Evolutionary conservation across 2,329 filamentous ascomycete species (phyloP), one percentile per base, ranked within the genome.

Genomic region (Neofusicoccum umdonicola): DNA sequence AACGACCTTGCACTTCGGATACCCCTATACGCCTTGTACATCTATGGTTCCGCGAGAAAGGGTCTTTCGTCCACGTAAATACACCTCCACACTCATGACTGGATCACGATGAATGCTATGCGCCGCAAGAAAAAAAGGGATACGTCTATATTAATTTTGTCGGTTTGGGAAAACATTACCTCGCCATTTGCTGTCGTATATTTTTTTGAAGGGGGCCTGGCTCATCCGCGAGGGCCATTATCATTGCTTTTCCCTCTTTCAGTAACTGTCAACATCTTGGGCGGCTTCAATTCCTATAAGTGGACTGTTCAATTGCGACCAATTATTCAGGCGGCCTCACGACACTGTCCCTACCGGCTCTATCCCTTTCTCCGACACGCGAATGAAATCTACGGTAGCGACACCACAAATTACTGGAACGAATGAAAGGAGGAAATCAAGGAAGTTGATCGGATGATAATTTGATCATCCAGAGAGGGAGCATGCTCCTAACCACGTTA

Each of bases 51-150:
- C 39, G 39, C 39, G 27, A 57, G 22, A 44, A 31, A 57, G 15
- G 54, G 54, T 45, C 54, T 41, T 57, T n/a, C 39, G 39, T 57
- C 54, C 39, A 57, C 41, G 39, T 57, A 57, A 57, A 57, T 57
- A 57, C 39, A 57, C 12, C 39, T 34, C 15, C 8, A 31, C 4
- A 31, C 22, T 57, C 54, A 57, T 44, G 54, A 57, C 19, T n/a
- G 54, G 54, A 41, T 34, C 22, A 57, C 39, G 54, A 57, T 57
- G 39, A 57, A 45, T 8, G 39, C 54, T 39, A 35, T 13, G 54
- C 54, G 39, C 54, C 54, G 39, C n/a, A 15, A 31, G 39, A 31
- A 42, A 19, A 56, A 44, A n/a, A 42, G 27, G 39, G 39, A 17
- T 27, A 44, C 9, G 39, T 51, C 48, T 51, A n/a, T 13, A 13